Evolutionary conservation across 371 early-diverging fungal genomes (phyloP).

Genomic region (Apophysomyces sp.): DNA sequence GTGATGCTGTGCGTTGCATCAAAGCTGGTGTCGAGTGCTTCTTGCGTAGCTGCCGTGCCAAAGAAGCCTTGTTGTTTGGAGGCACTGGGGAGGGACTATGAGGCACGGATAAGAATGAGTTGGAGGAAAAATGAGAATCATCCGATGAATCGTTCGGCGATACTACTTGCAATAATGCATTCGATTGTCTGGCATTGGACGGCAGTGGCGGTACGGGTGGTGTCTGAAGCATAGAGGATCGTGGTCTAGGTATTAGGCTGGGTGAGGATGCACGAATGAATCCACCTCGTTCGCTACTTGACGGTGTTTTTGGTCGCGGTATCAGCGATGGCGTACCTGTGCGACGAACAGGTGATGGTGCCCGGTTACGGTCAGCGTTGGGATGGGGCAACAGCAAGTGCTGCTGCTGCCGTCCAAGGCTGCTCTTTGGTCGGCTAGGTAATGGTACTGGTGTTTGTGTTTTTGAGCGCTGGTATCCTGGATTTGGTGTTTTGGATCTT

Average conservation of each 20-base stretch:
- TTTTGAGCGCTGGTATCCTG: conserved; percentile 6
- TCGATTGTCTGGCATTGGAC: not conserved
- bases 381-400: conserved; percentile 3
- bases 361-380: conserved; percentile 19
- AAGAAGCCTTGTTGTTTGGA: not conserved
- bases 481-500: conserved; percentile 20
- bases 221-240: conserved; percentile 33
- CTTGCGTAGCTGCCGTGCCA: conserved; percentile 15
- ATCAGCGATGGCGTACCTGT: conserved; percentile 35
- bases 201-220: conserved; percentile 5
- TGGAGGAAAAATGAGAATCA: conserved; percentile 3
- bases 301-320: conserved; percentile 35
- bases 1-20: conserved; percentile 12
- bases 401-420: conserved; percentile 12
- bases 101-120: conserved; percentile 9
- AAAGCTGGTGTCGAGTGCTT: conserved; percentile 26
- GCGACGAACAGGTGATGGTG: conserved; percentile 22
- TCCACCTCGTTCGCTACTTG: not conserved
- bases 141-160: conserved; percentile 6
- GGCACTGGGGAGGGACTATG: conserved; percentile 17
- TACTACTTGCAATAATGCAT: not conserved
- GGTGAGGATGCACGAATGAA: conserved; percentile 21
- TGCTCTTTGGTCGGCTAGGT: conserved; percentile 20
- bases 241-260: conserved; percentile 30
- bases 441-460: conserved; percentile 8